A percentile compares a stretch with the other conserved stretches of the same genome.
These are phyloP conservation scores for Arabidopsis suecica DNA, from an alignment of 345 rosid species.

Conservation along the genomic window DNA sequence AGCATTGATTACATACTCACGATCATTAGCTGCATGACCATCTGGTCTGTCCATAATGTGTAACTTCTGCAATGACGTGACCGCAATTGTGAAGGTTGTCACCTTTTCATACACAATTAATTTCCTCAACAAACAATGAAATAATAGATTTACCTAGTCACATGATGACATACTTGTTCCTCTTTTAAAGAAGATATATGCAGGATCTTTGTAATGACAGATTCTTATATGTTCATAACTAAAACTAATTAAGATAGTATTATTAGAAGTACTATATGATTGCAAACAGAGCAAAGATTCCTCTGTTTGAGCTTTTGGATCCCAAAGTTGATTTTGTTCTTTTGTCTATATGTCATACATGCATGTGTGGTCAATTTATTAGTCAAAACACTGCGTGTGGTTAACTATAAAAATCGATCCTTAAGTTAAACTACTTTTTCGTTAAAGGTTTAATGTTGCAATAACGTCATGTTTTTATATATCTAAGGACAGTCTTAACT, in stretches of 20 bases:
- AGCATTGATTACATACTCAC: background rate
- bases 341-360: background rate
- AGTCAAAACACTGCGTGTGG: background rate
- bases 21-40: too few relatives aligned
- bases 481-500: background rate
- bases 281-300: constrained; percentile 14
- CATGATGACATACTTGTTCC: constrained; percentile 13
- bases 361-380: background rate
- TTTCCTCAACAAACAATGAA: too few relatives aligned
- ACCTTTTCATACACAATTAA: background rate
- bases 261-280: background rate
- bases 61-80: background rate
- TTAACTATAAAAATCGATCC: background rate
- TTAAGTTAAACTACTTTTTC: background rate
- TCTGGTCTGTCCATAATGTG: background rate
- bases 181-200: constrained; percentile 3
- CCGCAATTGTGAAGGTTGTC: background rate
- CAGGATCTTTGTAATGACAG: background rate
- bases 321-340: constrained; percentile 11
- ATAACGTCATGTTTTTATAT: background rate
- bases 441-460: background rate
- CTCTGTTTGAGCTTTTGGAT: constrained; percentile 17
- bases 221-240: background rate
- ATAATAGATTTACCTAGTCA: constrained; percentile 13
- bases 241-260: constrained; percentile 1